phyloP scores from a whole-genome alignment of 2,329 filamentous ascomycete genomes.

The Exophiala oligosperma region DNA sequence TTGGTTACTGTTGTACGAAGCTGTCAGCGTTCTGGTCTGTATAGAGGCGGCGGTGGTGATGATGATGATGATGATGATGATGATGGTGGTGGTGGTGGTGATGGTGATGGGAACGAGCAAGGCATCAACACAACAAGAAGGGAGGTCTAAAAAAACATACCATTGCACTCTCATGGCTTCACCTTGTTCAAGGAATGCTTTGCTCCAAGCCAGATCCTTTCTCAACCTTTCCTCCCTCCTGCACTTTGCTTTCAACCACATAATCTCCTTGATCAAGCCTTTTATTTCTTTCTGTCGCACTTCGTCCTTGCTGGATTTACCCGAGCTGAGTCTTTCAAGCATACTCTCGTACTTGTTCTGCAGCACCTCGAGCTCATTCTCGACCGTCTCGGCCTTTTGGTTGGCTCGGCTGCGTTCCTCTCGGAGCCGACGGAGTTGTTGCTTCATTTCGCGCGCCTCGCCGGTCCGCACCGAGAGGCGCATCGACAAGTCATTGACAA shows the following conservation, averaged over 20 bases:
- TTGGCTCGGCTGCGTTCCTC: constrained; percentile 46
- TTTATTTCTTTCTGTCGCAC: constrained; percentile 66
- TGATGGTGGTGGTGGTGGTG: no score
- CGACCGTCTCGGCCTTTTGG: constrained; percentile 41
- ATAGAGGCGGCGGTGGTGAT: no score
- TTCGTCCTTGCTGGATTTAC: constrained; percentile 44
- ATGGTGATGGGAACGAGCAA: no score
- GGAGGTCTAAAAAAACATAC: constrained; percentile 57
- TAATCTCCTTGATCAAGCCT: constrained; percentile 84
- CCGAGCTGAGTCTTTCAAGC: constrained; percentile 46
- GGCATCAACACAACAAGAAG: not conserved
- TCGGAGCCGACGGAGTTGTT: constrained; percentile 64
- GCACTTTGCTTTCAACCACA: constrained; percentile 82
- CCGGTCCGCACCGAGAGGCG: constrained; percentile 69
- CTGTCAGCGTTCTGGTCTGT: no score
- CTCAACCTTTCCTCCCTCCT: constrained; percentile 79
- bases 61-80: no score
- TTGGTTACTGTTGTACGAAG: constrained; percentile 70
- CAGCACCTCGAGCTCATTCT: constrained; percentile 46
- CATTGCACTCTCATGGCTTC: constrained; percentile 66
- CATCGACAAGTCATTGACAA: constrained; percentile 61
- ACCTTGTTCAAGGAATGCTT: constrained; percentile 82
- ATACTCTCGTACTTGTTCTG: constrained; percentile 66
- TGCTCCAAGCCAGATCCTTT: constrained; percentile 78
- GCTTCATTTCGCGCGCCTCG: constrained; percentile 56